These are phyloP conservation scores for Cladochytrium tenue DNA, from an alignment of 371 early-diverging fungal genomes.

Conservation along the genomic window DNA sequence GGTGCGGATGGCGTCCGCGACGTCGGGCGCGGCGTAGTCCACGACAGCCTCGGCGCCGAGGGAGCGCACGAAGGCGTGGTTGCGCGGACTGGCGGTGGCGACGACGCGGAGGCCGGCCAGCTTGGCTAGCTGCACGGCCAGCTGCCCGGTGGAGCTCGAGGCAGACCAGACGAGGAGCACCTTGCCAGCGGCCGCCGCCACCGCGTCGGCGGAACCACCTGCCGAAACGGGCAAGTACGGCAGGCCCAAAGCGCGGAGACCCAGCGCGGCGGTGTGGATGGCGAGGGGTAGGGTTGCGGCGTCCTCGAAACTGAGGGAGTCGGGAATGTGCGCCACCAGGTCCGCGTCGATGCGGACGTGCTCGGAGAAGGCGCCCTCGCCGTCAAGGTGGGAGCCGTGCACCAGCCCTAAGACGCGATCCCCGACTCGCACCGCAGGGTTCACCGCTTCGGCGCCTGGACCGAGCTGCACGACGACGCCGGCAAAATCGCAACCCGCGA, in stretches of 20 bases:
- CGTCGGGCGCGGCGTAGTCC: conserved; percentile 41
- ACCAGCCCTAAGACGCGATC: conserved; percentile 12
- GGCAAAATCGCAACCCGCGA: conserved; percentile 19
- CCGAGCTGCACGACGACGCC: conserved; percentile 18
- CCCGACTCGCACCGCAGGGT: conserved; percentile 3
- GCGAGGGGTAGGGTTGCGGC: conserved; percentile 14
- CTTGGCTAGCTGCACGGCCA: conserved; percentile 30
- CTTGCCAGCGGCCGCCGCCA: not conserved
- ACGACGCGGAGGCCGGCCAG: conserved; percentile 22
- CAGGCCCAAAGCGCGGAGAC: conserved; percentile 5
- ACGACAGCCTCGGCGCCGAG: conserved; percentile 50
- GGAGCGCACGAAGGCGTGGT: conserved; percentile 26
- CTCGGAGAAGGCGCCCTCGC: conserved; percentile 17
- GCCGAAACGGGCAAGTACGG: not conserved
- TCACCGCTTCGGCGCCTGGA: not conserved
- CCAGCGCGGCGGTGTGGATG: conserved; percentile 16
- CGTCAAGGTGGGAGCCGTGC: conserved; percentile 10
- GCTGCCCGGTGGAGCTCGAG: conserved; percentile 11
- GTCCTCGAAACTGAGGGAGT: conserved; percentile 11
- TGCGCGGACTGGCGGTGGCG: conserved; percentile 41
- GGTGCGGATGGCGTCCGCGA: conserved; percentile 8
- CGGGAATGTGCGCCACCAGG: conserved; percentile 9
- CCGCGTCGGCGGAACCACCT: not conserved
- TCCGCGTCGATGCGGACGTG: conserved; percentile 1
- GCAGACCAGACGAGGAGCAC: conserved; percentile 24